Percentiles rank a stretch among this genome's conserved stretches.
These are phyloP conservation scores for Wickerhamiella vanderwaltii DNA, from an alignment of 805 yeast genomes.

Conservation along the genomic window DNA sequence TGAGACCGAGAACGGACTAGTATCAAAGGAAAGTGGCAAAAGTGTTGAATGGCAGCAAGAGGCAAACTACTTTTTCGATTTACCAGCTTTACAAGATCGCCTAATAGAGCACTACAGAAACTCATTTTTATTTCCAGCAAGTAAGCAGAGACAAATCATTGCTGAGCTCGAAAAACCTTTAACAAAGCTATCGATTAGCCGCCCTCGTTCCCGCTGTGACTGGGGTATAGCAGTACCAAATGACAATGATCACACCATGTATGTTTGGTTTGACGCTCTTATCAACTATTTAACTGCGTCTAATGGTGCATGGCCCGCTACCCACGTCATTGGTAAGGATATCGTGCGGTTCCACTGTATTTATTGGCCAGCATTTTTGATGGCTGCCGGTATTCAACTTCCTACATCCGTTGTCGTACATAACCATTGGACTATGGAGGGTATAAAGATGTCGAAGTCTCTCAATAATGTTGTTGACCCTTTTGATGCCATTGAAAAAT, in stretches of 20 bases:
- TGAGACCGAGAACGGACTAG: constrained; percentile 24
- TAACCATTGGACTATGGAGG: constrained; percentile 87
- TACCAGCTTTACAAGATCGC: constrained; percentile 45
- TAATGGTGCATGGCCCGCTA: constrained; percentile 42
- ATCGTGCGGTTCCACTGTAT: constrained; percentile 78
- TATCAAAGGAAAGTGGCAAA: constrained; percentile 54
- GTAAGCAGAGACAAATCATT: constrained; percentile 43
- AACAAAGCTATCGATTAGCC: constrained; percentile 69
- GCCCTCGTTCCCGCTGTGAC: constrained; percentile 61
- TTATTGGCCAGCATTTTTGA: constrained; percentile 84
- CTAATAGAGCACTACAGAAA: constrained; percentile 44
- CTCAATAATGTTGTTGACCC: constrained; percentile 94
- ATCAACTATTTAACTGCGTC: constrained; percentile 59
- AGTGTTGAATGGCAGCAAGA: constrained; percentile 69
- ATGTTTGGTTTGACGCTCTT: constrained; percentile 96
- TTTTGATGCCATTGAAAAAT: constrained; percentile 42
- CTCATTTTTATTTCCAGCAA: constrained; percentile 55
- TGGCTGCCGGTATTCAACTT: constrained; percentile 64
- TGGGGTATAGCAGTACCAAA: constrained; percentile 92
- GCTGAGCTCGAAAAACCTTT: constrained; percentile 41
- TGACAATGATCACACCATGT: constrained; percentile 65
- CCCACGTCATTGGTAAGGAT: constrained; percentile 84
- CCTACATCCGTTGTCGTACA: constrained; percentile 78
- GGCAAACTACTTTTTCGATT: constrained; percentile 72
- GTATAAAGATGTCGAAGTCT: constrained; percentile 87